These are phyloP conservation scores for Colletotrichum aenigma DNA, from an alignment of 2,329 filamentous ascomycete genomes.

Conservation along the genomic window DNA sequence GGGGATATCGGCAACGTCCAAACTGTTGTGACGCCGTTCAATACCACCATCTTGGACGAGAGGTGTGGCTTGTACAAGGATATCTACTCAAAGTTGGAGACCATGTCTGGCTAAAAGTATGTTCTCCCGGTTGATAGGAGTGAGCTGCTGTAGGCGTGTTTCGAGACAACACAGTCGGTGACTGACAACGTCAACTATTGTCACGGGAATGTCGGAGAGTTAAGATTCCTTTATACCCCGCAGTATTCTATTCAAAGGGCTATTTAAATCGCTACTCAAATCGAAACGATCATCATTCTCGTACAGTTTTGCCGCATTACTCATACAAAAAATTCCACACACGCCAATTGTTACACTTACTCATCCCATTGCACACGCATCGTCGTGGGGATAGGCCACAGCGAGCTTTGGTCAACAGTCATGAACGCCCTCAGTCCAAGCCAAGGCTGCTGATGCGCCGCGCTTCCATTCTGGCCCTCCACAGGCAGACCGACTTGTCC, in stretches of 20 bases:
- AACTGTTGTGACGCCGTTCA: constrained; percentile 16
- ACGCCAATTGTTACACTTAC: neutral
- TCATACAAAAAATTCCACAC: neutral
- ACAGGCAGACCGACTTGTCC: constrained; percentile 22
- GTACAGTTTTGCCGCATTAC: neutral
- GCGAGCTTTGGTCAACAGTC: constrained; percentile 27
- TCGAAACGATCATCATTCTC: neutral
- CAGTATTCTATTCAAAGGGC: neutral
- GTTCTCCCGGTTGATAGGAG: neutral
- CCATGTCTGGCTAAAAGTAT: neutral
- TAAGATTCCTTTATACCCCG: neutral
- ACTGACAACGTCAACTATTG: neutral
- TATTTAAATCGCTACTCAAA: neutral
- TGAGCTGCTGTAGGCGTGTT: neutral
- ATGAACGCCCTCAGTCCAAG: constrained; percentile 26
- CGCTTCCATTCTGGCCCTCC: neutral
- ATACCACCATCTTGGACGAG: constrained; percentile 22
- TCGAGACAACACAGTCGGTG: neutral
- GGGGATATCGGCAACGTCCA: constrained; percentile 20
- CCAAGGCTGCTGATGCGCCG: constrained; percentile 14
- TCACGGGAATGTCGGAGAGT: neutral
- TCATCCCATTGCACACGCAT: constrained; percentile 27
- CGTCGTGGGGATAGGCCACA: constrained; percentile 25
- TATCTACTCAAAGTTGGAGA: constrained; percentile 21
- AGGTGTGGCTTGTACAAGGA: constrained; percentile 24